Evolutionary conservation across 768 basidiomycete genomes (phyloP), one percentile per base, ranked within the genome.

Genomic region (Dioszegia hungarica): DNA sequence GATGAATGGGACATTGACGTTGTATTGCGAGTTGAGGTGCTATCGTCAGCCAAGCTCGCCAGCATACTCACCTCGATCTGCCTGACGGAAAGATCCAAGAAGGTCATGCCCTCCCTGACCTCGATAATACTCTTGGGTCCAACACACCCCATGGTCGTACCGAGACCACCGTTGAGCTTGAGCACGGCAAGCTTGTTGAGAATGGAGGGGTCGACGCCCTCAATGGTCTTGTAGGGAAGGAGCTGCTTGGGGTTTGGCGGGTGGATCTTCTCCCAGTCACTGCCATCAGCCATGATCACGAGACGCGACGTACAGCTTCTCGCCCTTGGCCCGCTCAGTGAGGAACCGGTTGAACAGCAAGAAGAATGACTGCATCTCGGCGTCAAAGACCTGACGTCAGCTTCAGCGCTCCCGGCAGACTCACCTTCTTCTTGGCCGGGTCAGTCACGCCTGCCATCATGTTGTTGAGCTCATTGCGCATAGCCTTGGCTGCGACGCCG

Each of bases 311-410:
- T 39, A 94, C 91, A 95, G 86, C 77, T 90, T 87, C 68, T 85
- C 82, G 74, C 84, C 85, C 79, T 87, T 86, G 36, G 91, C 90
- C 62, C 87, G 86, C 77, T 95, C 90, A 20, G 84, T 79, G 63
- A 95, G 86, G 79, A 91, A 95, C 64, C 92, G 88, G 74, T 89
- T 93, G 82, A 94, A 93, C 68, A 97, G 88, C 68, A 86, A 85
- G 82, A 91, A 92, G 82, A 95, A 97, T 57, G 86, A 85, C 77
- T 90, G 86, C 91, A 97, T 94, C 80, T 98, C 91, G 37, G 85
- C 86, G 78, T 90, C 87, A 79, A 97, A 95, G 11, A 86, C 84
- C 17, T 31, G 22, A 10, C 53, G 20, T 41, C 27, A 38, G 22
- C 27, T 43, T 12, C n/a, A 25, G 25, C 33, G n/a, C 15, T 22